Evolutionary conservation across 352 stramenopile genomes (phyloP), one percentile per base, ranked within the genome.

Genomic region (Globisporangium rhizosaccharum): DNA sequence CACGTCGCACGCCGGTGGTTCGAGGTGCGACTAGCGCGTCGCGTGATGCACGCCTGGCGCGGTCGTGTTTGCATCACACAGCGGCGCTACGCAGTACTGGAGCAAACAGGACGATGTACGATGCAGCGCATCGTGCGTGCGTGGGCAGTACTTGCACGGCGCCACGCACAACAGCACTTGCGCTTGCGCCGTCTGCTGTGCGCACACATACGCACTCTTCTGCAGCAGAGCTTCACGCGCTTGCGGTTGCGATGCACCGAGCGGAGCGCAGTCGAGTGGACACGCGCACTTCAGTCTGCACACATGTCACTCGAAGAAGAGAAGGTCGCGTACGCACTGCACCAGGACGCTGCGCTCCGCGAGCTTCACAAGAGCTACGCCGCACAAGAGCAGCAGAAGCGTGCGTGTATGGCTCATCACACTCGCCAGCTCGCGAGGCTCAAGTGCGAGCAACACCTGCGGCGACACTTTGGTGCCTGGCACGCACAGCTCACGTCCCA

Each of bases 241-340:
- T 56, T 81, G 4, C 67, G 73, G 10, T 15, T 85, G 46, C 63
- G 67, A 18, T 76, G 73, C 41, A 44, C 70, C 0, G 63, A 79
- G 44, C 63, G 62, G 11, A 61, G 51, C 44, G 53, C 68, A 23
- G 37, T 65, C 8, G 70, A 82, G 28, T 86, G 76, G 76, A 51
- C 65, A 1, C 55, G 71, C 20, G 68, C 75, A 9, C 68, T 84
- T n/a, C 70, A 70, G 42, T 45, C 69, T 14, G 70, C 76, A 0
- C 72, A 73, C 10, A 10, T 48, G 2, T 72, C 73, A 4, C 66
- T 86, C 52, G 70, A 84, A 44, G 76, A 86, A 56, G 73, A 86
- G 62, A 66, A 62, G 25, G 59, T 55, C 17, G 59, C 75, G 25
- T 67, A 75, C 56, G 41, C 65, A 20, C 49, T 79, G 20, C 65